Evolutionary conservation across 75 land plant species (phyloP).

Genomic region (Cupressus sempervirens): DNA sequence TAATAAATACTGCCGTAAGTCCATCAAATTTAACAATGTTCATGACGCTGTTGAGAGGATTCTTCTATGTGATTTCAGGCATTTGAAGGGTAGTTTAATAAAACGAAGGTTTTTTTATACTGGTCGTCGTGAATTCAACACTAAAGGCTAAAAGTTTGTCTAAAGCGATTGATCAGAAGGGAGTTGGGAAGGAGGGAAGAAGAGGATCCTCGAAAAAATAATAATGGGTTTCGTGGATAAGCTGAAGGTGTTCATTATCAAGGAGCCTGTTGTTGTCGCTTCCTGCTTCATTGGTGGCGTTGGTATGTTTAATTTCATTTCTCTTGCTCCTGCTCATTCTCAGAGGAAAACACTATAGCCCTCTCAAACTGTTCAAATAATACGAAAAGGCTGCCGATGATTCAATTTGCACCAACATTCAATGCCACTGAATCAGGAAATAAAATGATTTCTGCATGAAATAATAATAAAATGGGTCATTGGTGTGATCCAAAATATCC

Average conservation of each 20-base stretch:
- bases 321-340: neutral
- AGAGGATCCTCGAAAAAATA: neutral
- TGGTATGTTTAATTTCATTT: slow-evolving; percentile 18
- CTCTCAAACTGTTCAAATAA: neutral
- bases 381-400: neutral
- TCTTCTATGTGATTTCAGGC: no score
- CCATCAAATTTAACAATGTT: no score
- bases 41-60: no score
- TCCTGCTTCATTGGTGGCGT: slow-evolving; percentile 55
- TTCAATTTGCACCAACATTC: neutral
- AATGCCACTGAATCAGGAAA: neutral
- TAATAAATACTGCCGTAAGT: no score
- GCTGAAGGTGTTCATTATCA: slow-evolving; percentile 45
- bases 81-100: no score
- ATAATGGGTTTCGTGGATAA: slow-evolving; percentile 43
- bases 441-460: neutral
- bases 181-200: no score
- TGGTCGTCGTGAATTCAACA: no score
- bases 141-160: no score
- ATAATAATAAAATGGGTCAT: no score
- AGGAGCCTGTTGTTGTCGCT: slow-evolving; percentile 55
- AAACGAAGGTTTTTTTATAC: no score
- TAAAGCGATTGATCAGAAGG: no score
- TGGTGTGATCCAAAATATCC: no score
- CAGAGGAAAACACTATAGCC: neutral